A percentile compares a stretch with the other conserved stretches of the same genome.
phyloP scores from a whole-genome alignment of 768 basidiomycete genomes.

The Boletus rex-veris region DNA sequence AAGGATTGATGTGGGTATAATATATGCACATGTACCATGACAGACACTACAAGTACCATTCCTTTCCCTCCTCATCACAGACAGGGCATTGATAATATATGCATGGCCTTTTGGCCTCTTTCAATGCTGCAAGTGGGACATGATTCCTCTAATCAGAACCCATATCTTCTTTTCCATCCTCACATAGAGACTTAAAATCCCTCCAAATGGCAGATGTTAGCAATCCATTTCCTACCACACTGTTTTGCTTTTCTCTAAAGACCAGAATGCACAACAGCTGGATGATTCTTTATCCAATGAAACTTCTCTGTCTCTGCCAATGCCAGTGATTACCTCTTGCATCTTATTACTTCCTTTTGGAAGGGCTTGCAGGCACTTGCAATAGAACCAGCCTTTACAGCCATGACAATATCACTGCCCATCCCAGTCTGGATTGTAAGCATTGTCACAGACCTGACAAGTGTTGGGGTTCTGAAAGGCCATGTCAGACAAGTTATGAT shows the following conservation, averaged over 20 bases:
- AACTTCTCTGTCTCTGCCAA: neutral
- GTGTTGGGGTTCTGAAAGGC: neutral
- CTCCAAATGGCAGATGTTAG: neutral
- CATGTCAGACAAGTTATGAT: too few species aligned
- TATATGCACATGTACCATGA: too few species aligned
- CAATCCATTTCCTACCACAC: neutral
- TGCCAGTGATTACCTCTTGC: neutral
- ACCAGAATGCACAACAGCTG: neutral
- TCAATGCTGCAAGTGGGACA: neutral
- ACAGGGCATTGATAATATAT: neutral
- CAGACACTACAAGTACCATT: neutral
- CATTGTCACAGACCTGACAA: neutral
- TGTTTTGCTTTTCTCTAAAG: neutral
- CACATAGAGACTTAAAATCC: neutral
- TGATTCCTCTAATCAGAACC: neutral
- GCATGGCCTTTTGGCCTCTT: neutral
- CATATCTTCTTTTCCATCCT: neutral
- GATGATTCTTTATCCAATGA: neutral
- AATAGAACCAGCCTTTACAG: neutral
- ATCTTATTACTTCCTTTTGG: neutral
- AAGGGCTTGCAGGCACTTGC: neutral
- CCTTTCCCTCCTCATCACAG: neutral
- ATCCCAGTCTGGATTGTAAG: neutral
- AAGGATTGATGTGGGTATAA: neutral
- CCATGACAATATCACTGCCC: neutral